Conservation (phyloP, 2,329 filamentous ascomycete species). For the Apiospora saccharicola region DNA sequence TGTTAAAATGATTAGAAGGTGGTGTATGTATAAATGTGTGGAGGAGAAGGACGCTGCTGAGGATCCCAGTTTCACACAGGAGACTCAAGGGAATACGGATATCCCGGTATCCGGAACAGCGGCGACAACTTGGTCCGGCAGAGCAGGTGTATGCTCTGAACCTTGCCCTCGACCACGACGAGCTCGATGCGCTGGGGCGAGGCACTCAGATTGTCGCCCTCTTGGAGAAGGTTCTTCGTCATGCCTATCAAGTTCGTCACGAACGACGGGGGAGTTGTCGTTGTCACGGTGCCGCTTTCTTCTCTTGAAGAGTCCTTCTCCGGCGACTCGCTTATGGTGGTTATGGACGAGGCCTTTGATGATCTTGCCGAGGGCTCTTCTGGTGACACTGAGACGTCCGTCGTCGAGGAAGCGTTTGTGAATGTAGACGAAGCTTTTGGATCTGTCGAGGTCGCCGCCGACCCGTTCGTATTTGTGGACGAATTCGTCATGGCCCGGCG, state of each 20-base stretch:
- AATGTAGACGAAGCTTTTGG: background rate
- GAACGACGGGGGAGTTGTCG: background rate
- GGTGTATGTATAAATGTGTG: background rate
- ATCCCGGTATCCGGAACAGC: background rate
- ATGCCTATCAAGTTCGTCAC: background rate
- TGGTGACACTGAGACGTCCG: background rate
- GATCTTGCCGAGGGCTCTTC: background rate
- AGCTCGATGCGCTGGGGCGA: background rate
- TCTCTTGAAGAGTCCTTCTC: background rate
- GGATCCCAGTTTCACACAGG: background rate
- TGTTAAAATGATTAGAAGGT: too few relatives aligned
- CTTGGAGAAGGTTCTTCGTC: background rate
- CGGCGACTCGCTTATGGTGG: background rate
- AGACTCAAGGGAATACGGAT: conserved; percentile 1
- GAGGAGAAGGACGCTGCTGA: background rate
- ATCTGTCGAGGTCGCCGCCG: background rate
- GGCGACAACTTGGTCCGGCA: background rate
- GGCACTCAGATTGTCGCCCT: background rate
- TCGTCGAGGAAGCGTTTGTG: background rate
- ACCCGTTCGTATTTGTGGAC: background rate
- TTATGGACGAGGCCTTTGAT: background rate
- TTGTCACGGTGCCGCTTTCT: background rate
- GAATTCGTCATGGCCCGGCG: background rate
- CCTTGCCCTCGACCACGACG: background rate
- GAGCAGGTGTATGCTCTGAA: background rate